A percentile compares a stretch with the other conserved stretches of the same genome.
phyloP scores from a whole-genome alignment of 140 eudicot genomes.

The Ambrosia hybrid region DNA sequence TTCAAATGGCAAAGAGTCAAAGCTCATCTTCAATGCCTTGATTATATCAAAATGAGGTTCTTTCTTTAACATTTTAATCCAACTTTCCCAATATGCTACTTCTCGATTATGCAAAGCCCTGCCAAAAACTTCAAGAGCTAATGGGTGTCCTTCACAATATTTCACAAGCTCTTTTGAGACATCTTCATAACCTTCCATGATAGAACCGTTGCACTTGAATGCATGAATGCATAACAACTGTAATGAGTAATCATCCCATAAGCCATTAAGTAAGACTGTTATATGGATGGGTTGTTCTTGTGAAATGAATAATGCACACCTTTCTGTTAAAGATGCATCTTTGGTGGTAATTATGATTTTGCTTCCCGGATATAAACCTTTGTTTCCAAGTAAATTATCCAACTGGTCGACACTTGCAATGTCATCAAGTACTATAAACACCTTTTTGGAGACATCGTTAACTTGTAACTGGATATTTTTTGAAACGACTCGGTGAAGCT shows the following conservation, averaged over 20 bases:
- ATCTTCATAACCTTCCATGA: not conserved
- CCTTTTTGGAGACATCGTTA: constrained; percentile 19
- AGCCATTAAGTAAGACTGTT: not conserved
- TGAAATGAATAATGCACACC: not conserved
- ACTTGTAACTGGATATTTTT: not conserved
- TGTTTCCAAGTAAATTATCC: no score
- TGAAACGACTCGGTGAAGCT: no score
- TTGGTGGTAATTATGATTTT: constrained; percentile 12
- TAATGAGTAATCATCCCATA: not conserved
- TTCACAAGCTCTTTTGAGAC: not conserved
- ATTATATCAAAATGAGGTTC: not conserved
- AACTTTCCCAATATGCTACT: not conserved
- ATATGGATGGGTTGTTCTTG: constrained; percentile 6
- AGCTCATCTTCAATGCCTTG: not conserved
- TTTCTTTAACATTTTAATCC: not conserved
- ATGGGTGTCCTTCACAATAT: not conserved
- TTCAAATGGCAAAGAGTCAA: not conserved
- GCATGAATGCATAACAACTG: constrained; percentile 15
- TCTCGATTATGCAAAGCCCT: not conserved
- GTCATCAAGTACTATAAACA: constrained; percentile 35
- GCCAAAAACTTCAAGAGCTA: constrained; percentile 18
- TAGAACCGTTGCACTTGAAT: not conserved
- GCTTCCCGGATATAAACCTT: no score
- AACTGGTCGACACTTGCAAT: no score
- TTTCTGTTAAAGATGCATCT: constrained; percentile 2